Evolutionary conservation across 495 filamentous ascomycete species (phyloP), one percentile per base, ranked within the genome.

Genomic region (Aspergillus wentii): DNA sequence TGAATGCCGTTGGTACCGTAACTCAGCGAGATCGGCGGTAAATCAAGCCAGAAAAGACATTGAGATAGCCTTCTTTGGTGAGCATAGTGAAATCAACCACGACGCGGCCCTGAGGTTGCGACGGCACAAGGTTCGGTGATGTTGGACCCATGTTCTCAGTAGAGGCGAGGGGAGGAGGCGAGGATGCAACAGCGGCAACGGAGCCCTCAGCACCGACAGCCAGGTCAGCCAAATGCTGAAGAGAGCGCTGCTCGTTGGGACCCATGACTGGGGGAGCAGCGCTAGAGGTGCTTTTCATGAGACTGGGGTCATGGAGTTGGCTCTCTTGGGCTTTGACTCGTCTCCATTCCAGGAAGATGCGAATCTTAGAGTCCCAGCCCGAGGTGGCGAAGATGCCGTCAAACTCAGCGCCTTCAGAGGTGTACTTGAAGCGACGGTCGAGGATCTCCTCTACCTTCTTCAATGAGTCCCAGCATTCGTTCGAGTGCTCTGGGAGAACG

Each of bases 221-320:
- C 11, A 85, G 54, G 45, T 84, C 80, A 2, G 81, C 82, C 6
- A 85, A 66, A 41, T 79, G 78, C 51, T 83, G 79, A 11, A 84
- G 60, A 26, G 68, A 71, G 38, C 68, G 65, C 43, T 71, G 68
- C 40, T 71, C 68, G 32, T 67, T 71, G 13, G 64, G 64, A 3
- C 68, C 68, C 49, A 71, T 57, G 10, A 66, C 50, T 13, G 67
- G 65, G 1, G 59, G 62, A n/a, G 54, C 51, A 1, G 47, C 44
- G n/a, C 40, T 35, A 10, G 55, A 44, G 25, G 40, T 43, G 30
- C 30, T 33, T 30, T 54, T 49, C 17, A 33, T 45, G n/a, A 54
- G 25, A 8, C 37, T 54, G 21, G 56, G 44, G 18, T 64, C 64
- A 8, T 67, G 63, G 8, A 64, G 49, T 42, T 64, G 60, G 22